phyloP scores from a whole-genome alignment of 768 basidiomycete genomes.

The Lactarius akahatsu region DNA sequence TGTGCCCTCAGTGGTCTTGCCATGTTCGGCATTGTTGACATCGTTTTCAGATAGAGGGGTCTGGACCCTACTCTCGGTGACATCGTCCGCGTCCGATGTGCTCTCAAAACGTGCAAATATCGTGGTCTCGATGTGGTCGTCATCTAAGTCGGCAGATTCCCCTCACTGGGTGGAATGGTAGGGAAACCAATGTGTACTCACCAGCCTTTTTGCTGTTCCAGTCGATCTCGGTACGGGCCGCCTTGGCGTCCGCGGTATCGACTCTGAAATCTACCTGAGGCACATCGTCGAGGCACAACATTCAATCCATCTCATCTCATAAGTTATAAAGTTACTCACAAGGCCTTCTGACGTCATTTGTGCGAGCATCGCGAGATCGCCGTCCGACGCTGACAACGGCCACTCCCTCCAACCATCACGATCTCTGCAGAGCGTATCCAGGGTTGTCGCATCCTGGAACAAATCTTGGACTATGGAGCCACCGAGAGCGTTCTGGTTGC shows the following conservation, averaged over 20 bases:
- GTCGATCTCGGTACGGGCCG: constrained; percentile 57
- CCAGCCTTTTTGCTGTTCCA: constrained; percentile 92
- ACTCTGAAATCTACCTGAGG: constrained; percentile 68
- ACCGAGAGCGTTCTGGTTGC: constrained; percentile 66
- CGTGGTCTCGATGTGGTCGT: constrained; percentile 77
- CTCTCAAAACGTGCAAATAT: constrained; percentile 47
- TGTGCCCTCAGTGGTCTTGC: constrained; percentile 41
- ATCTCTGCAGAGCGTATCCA: constrained; percentile 56
- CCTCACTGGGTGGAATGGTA: neutral
- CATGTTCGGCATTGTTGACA: constrained; percentile 39
- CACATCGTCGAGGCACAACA: neutral
- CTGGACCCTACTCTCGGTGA: neutral
- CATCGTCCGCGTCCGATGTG: constrained; percentile 11
- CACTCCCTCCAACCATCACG: constrained; percentile 67
- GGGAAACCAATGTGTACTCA: constrained; percentile 34
- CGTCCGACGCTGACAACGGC: constrained; percentile 77
- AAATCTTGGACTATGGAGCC: constrained; percentile 63
- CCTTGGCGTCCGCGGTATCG: constrained; percentile 60
- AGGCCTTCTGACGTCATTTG: constrained; percentile 82
- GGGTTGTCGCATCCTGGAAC: constrained; percentile 65
- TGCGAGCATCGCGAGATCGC: constrained; percentile 73
- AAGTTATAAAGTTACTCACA: constrained; percentile 39
- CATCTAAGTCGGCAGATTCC: constrained; percentile 48
- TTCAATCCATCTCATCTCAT: constrained; percentile 9
- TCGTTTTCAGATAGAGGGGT: constrained; percentile 10